Evolutionary conservation across 116 monocot species (phyloP).

Genomic region (Iris pallida): DNA sequence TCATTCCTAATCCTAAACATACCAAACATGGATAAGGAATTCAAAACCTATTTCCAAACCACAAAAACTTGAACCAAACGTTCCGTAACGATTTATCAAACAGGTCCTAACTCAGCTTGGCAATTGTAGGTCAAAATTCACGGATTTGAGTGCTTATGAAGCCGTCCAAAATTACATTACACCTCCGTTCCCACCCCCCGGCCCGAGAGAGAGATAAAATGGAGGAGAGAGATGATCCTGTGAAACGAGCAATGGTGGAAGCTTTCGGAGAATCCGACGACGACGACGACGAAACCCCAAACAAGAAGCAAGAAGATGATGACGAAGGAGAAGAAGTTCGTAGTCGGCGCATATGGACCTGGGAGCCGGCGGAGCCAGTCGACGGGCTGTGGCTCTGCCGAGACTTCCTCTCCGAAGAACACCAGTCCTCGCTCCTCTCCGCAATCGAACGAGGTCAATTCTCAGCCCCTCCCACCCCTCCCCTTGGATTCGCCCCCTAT

Average conservation of each 20-base stretch:
- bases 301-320: no score
- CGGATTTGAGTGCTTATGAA: no score
- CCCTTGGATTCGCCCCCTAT: background rate
- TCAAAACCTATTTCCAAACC: no score
- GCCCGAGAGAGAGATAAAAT: background rate
- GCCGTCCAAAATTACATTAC: no score
- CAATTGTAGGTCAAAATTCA: no score
- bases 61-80: no score
- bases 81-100: no score
- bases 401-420: conserved; percentile 22
- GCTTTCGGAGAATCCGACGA: conserved; percentile 42
- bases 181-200: no score
- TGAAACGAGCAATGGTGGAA: conserved; percentile 12
- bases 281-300: conserved; percentile 3
- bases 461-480: background rate
- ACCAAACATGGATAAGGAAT: no score
- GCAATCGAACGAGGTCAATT: conserved; percentile 32
- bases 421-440: conserved; percentile 30
- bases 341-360: background rate
- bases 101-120: no score
- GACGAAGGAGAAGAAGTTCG: background rate
- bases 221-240: background rate
- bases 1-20: no score
- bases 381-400: conserved; percentile 41
- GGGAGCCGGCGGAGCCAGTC: conserved; percentile 31